These are phyloP conservation scores for Fusarium subglutinans DNA, from an alignment of 2,329 filamentous ascomycete genomes.

Conservation along the genomic window DNA sequence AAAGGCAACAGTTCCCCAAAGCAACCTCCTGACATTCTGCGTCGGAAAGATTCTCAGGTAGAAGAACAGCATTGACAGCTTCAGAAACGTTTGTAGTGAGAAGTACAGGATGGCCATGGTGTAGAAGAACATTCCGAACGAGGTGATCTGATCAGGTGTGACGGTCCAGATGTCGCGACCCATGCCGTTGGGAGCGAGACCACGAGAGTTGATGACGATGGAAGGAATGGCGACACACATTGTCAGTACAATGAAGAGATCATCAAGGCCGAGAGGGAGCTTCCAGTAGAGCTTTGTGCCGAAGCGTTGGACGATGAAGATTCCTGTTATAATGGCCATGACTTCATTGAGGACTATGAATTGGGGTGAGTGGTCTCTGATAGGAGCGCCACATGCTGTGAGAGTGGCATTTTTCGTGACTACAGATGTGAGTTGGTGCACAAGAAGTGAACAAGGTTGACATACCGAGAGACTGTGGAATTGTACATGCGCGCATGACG, in stretches of 20 bases:
- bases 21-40: constrained; percentile 48
- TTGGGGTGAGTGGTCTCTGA: constrained; percentile 44
- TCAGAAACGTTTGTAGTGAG: constrained; percentile 55
- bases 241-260: constrained; percentile 48
- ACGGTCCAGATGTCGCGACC: constrained; percentile 63
- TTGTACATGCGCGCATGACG: constrained; percentile 42
- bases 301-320: constrained; percentile 55
- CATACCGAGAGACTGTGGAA: constrained; percentile 47
- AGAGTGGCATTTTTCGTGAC: constrained; percentile 41
- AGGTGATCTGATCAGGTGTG: constrained; percentile 51
- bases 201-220: constrained; percentile 45
- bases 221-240: constrained; percentile 43
- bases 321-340: constrained; percentile 47
- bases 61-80: constrained; percentile 63
- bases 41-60: constrained; percentile 64
- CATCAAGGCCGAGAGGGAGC: constrained; percentile 50
- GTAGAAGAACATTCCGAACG: constrained; percentile 56
- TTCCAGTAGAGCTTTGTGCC: constrained; percentile 47
- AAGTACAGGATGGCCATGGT: constrained; percentile 58
- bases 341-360: constrained; percentile 32
- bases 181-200: constrained; percentile 52
- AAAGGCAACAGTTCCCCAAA: constrained; percentile 55
- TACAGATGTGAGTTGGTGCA: constrained; percentile 2
- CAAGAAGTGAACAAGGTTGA: background rate
- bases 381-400: constrained; percentile 41